Evolutionary conservation across 2,329 filamentous ascomycete genomes (phyloP), one percentile per base, ranked within the genome.

Genomic region (Aureobasidium sp.): DNA sequence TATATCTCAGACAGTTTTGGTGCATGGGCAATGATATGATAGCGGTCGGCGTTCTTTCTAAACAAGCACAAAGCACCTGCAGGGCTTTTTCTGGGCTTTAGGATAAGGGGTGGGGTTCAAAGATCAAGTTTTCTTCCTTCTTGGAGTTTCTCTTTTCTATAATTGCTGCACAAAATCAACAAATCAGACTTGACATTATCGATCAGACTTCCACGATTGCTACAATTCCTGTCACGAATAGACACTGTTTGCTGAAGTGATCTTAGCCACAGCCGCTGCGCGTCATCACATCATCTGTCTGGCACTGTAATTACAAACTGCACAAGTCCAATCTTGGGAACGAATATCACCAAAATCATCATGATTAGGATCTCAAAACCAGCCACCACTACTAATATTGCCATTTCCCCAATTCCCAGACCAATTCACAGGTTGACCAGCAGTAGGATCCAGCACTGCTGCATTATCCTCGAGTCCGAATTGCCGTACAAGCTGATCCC

Each of bases 401-500:
- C 34, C 44, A 34, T 54, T 64, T 2, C 65, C 65, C 62, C 67
- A 62, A 62, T 67, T 69, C 25, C 64, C 64, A 21, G 58, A 61
- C 63, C 61, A 63, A n/a, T 34, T 48, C 5, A 45, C 49, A 37
- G 55, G 13, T 30, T 62, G 63, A 3, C 54, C 52, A 11, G 42
- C 45, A 3, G 49, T 48, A 5, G 62, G 32, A 36, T 41, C 45
- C 21, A 41, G 62, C 9, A 36, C 45, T 16, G 57, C 45, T 16
- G 39, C 45, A 50, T 73, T 71, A 3, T 74, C 69, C n/a, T 79
- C 75, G 66, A 76, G 74, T 7, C 75, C 77, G 61, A 77, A 79
- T 61, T 80, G 74, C 30, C 69, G 69, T 2, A 80, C 77, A 62
- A 81, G 70, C 65, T 79, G 75, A 48, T 80, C 78, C 76, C 77